Conservation (phyloP, 495 filamentous ascomycete species). For the Physcia stellaris region DNA sequence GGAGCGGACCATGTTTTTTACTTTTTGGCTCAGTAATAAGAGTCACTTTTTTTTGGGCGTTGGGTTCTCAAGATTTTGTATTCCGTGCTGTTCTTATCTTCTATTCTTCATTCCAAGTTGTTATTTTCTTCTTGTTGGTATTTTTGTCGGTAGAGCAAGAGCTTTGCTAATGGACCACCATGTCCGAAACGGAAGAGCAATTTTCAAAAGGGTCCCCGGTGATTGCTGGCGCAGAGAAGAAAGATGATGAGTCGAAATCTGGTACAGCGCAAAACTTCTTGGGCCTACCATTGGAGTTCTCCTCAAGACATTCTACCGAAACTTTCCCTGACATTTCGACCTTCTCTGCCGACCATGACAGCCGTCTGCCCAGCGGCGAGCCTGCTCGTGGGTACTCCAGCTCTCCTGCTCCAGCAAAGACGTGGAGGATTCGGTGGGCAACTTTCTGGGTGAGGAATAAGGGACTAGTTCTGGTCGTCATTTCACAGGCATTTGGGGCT, state of each 20-base stretch:
- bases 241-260: not conserved
- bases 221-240: too few species aligned
- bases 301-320: slow-evolving; percentile 9
- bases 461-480: slow-evolving; percentile 56
- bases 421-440: slow-evolving; percentile 15
- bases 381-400: slow-evolving; percentile 4
- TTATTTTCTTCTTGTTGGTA: too few species aligned
- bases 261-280: slow-evolving; percentile 8
- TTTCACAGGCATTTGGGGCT: slow-evolving; percentile 72
- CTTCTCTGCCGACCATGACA: slow-evolving; percentile 11
- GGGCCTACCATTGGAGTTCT: slow-evolving; percentile 5
- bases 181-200: too few species aligned
- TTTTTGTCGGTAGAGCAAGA: too few species aligned
- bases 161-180: too few species aligned
- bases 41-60: too few species aligned
- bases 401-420: slow-evolving; percentile 12
- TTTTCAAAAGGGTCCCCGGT: too few species aligned
- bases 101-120: too few species aligned
- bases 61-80: too few species aligned
- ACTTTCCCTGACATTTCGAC: slow-evolving; percentile 11
- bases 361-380: slow-evolving; percentile 1
- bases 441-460: slow-evolving; percentile 47
- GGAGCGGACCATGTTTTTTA: too few species aligned
- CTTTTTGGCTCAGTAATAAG: too few species aligned
- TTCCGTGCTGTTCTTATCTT: too few species aligned